Base-by-base conservation (phyloP, 768 basidiomycete species). In the Russula emetica region DNA sequence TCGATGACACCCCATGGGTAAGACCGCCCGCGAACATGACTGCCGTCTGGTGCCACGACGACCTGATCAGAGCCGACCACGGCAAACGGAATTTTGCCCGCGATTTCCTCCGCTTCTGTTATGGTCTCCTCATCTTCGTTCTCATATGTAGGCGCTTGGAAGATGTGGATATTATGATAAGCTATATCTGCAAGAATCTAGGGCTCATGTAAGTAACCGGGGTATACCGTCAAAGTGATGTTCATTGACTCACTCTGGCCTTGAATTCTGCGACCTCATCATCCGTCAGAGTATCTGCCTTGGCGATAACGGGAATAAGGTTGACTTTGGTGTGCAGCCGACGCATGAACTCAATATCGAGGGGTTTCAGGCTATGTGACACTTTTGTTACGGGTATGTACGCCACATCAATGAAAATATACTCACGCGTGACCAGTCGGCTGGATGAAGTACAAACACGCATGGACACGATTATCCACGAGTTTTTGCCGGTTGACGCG, bases 1-100 rank as follows among this genome's bases (percentile, higher is more conserved):
- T 99, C 97, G 68, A 98, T 94, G 55, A 95, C 88, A 74, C 97
- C 97, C 97, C 97, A 99, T 11, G 97, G 97, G 75, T 99, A 99
- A 4, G 85, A 81, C 69, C 97, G 92, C 14, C 97, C 97, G 68
- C 97, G 92, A 55, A 98, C 94, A 75, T 88, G 80, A 63, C 94
- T 90, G 28, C 95, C 94, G 71, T 96, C 94, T 26, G 90, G 82
- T 2, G 92, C 87, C 63, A 80, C 76, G 36, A 99, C 90, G 60
- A 88, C 77, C 67, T 81, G 80, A 76, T 98, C 89, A 26, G 96
- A 98, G 28, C 97, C 97, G 55, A 99, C 97, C 54, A 99, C 89
- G 54, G 97, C 97, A 70, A 99, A 99, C 20, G 97, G 97, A 70
- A 99, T 95, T 78, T 98, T 98, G 86, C 90, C 87, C 50, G 89